A percentile compares a stretch with the other conserved stretches of the same genome.
Conservation (phyloP, 805 yeast genomes). For the Vanderwaltozyma verrucispora region DNA sequence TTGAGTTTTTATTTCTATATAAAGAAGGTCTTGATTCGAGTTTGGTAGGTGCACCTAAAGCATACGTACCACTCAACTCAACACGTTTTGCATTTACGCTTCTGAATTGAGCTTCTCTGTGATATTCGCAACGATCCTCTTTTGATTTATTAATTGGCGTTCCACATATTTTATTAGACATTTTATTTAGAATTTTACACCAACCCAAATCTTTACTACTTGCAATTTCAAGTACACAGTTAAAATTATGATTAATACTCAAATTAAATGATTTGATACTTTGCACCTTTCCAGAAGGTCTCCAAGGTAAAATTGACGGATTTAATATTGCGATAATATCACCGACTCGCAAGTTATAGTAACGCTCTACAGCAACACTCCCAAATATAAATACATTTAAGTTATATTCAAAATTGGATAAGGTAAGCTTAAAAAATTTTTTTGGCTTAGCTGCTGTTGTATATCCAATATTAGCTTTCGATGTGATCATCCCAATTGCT, state of each 20-base stretch:
- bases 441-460: conserved; percentile 33
- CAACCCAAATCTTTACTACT: conserved; percentile 53
- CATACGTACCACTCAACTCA: conserved; percentile 58
- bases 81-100: conserved; percentile 51
- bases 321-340: conserved; percentile 66
- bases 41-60: conserved; percentile 46
- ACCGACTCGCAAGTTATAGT: conserved; percentile 67
- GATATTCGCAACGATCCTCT: conserved; percentile 59
- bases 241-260: conserved; percentile 38
- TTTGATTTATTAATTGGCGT: conserved; percentile 47
- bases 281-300: conserved; percentile 15
- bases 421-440: conserved; percentile 48
- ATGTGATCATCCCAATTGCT: conserved; percentile 57
- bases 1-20: conserved; percentile 4
- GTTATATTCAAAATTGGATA: conserved; percentile 59
- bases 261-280: conserved; percentile 40
- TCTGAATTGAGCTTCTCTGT: conserved; percentile 47
- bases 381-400: conserved; percentile 58
- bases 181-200: conserved; percentile 43
- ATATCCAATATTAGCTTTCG: conserved; percentile 43
- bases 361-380: conserved; percentile 48
- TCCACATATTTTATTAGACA: conserved; percentile 44
- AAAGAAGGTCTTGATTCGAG: conserved; percentile 35
- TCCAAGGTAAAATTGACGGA: conserved; percentile 47
- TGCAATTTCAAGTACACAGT: conserved; percentile 65